Evolutionary conservation across 805 yeast species (phyloP).

Genomic region (Sungouiella thailandica): DNA sequence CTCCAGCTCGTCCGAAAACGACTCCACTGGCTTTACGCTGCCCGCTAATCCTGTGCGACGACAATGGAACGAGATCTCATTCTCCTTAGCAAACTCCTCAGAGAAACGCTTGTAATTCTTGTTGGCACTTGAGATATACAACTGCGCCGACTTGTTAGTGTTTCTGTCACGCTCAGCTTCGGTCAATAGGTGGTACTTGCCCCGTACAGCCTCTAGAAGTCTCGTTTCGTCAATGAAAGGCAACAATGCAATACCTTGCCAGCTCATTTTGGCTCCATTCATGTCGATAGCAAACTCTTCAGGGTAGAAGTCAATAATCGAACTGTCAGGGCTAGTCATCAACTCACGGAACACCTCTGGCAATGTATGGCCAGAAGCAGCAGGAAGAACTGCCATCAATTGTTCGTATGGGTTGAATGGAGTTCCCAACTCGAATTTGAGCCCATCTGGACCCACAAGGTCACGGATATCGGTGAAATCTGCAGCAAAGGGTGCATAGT

Average conservation of each 20-base stretch:
- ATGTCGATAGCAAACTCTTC: conserved; percentile 83
- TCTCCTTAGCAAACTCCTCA: conserved; percentile 31
- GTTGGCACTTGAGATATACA: conserved; percentile 64
- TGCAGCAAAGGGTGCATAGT: conserved; percentile 95
- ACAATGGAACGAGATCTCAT: conserved; percentile 40
- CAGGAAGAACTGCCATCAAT: conserved; percentile 91
- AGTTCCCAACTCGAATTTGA: conserved; percentile 59
- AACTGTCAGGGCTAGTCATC: conserved; percentile 76
- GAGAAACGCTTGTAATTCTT: conserved; percentile 39
- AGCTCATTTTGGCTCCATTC: conserved; percentile 91
- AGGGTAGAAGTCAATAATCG: conserved; percentile 88
- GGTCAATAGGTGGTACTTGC: conserved; percentile 56
- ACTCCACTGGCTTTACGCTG: conserved; percentile 30
- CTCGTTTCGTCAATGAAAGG: conserved; percentile 89
- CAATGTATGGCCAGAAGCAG: conserved; percentile 81
- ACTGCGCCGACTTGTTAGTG: conserved; percentile 61
- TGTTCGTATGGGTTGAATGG: conserved; percentile 93
- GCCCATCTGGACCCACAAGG: conserved; percentile 38
- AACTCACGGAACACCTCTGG: conserved; percentile 78
- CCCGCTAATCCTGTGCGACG: conserved; percentile 59
- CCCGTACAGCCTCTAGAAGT: conserved; percentile 60
- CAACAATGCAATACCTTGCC: conserved; percentile 90
- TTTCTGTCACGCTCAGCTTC: conserved; percentile 69
- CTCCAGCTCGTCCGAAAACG: conserved; percentile 31
- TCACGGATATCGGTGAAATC: conserved; percentile 63